Conservation (phyloP, 768 basidiomycete species). For the Pleurotus pulmonarius region DNA sequence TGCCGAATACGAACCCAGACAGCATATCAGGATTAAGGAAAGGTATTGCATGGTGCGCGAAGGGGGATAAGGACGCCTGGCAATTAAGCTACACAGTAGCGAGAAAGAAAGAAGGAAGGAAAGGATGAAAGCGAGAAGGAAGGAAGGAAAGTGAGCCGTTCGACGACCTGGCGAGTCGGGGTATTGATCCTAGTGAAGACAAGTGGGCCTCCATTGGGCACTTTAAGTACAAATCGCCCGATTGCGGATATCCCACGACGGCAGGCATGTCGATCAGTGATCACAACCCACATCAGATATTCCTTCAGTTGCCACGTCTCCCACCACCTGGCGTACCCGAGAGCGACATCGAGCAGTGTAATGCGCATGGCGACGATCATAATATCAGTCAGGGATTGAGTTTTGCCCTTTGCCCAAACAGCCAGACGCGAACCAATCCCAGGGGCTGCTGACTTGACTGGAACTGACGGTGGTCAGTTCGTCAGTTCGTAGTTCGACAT, state of each 20-base stretch:
- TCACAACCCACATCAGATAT: too few species aligned
- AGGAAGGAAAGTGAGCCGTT: constrained; percentile 1
- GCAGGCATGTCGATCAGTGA: background rate
- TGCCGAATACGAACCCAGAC: background rate
- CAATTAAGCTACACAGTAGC: constrained; percentile 3
- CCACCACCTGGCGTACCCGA: background rate
- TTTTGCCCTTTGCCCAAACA: background rate
- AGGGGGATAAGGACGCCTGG: background rate
- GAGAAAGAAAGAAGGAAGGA: background rate
- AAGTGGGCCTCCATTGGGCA: too few species aligned
- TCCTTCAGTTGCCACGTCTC: background rate
- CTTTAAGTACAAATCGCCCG: background rate
- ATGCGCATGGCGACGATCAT: background rate
- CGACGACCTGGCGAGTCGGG: background rate
- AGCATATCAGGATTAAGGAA: background rate
- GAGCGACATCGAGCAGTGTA: background rate
- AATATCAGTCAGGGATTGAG: background rate
- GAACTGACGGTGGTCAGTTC: background rate
- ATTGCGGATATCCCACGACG: background rate
- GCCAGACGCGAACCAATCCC: background rate
- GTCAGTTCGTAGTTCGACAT: background rate
- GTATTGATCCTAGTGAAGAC: too few species aligned
- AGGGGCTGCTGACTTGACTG: background rate
- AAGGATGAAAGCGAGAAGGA: background rate
- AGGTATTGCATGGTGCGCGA: background rate